These are phyloP conservation scores for Phyllosticta citriasiana DNA, from an alignment of 2,329 filamentous ascomycete genomes.

Conservation along the genomic window DNA sequence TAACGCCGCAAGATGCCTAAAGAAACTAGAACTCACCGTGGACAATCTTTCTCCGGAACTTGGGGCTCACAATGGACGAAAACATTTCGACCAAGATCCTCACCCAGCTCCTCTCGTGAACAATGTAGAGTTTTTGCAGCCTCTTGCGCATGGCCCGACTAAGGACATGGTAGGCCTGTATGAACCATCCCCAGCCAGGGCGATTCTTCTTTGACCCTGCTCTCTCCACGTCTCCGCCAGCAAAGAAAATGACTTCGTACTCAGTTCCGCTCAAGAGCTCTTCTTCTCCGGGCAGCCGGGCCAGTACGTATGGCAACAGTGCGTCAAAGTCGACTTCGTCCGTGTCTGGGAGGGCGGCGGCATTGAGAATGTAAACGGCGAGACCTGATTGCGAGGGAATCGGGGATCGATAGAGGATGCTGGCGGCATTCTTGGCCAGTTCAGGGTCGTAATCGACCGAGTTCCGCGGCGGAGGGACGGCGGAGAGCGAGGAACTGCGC, in stretches of 20 bases:
- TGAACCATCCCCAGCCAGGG: conserved; percentile 46
- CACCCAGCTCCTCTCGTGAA: conserved; percentile 49
- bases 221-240: conserved; percentile 37
- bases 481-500: conserved; percentile 35
- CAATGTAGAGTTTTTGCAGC: conserved; percentile 46
- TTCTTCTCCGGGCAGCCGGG: conserved; percentile 44
- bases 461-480: conserved; percentile 35
- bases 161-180: conserved; percentile 48
- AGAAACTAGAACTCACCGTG: conserved; percentile 30
- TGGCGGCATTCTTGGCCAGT: conserved; percentile 41
- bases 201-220: conserved; percentile 32
- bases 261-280: conserved; percentile 43
- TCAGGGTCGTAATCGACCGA: conserved; percentile 38
- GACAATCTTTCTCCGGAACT: conserved; percentile 48
- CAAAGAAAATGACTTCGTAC: conserved; percentile 49
- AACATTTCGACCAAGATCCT: conserved; percentile 46
- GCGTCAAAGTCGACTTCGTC: conserved; percentile 45
- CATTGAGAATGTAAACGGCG: conserved; percentile 45
- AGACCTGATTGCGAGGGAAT: conserved; percentile 39
- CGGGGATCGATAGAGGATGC: conserved; percentile 45
- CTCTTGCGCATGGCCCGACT: conserved; percentile 45
- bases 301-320: conserved; percentile 45
- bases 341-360: conserved; percentile 46
- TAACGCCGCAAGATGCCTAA: too few species aligned
- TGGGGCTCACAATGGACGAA: conserved; percentile 47